Evolutionary conservation across 1,139 yeast genomes (phyloP).

Genomic region (Kluyveromyces sp.): DNA sequence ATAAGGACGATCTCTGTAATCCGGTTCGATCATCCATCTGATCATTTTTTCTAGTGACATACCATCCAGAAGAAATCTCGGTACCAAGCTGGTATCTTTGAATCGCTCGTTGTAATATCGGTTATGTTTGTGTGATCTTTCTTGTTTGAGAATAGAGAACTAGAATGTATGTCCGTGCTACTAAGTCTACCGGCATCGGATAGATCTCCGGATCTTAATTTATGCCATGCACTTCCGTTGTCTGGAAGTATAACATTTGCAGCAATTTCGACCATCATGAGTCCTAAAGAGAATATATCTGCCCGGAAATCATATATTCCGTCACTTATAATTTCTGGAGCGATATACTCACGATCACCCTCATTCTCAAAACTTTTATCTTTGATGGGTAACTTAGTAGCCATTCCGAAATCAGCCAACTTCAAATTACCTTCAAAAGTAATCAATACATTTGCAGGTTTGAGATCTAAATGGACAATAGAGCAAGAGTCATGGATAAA

Average conservation of each 20-base stretch:
- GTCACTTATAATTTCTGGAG: slow-evolving; percentile 85
- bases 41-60: slow-evolving; percentile 74
- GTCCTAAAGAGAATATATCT: slow-evolving; percentile 86
- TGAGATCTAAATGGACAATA: slow-evolving; percentile 77
- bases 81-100: slow-evolving; percentile 65
- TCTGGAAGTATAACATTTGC: slow-evolving; percentile 94
- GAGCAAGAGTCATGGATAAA: slow-evolving; percentile 70
- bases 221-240: slow-evolving; percentile 96
- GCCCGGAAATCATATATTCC: slow-evolving; percentile 87
- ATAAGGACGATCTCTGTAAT: slow-evolving; percentile 74
- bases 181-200: slow-evolving; percentile 91
- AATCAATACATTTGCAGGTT: slow-evolving; percentile 90
- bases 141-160: slow-evolving; percentile 23
- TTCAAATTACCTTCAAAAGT: slow-evolving; percentile 86
- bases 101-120: slow-evolving; percentile 14
- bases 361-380: slow-evolving; percentile 68
- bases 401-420: slow-evolving; percentile 62
- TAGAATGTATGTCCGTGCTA: slow-evolving; percentile 47
- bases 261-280: slow-evolving; percentile 89
- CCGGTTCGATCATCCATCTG: slow-evolving; percentile 82
- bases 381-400: slow-evolving; percentile 43
- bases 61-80: slow-evolving; percentile 70
- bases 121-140: slow-evolving; percentile 24
- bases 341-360: slow-evolving; percentile 96
- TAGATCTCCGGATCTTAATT: slow-evolving; percentile 87